Conservation (phyloP, 768 basidiomycete species). For the Pisolithus sp. region DNA sequence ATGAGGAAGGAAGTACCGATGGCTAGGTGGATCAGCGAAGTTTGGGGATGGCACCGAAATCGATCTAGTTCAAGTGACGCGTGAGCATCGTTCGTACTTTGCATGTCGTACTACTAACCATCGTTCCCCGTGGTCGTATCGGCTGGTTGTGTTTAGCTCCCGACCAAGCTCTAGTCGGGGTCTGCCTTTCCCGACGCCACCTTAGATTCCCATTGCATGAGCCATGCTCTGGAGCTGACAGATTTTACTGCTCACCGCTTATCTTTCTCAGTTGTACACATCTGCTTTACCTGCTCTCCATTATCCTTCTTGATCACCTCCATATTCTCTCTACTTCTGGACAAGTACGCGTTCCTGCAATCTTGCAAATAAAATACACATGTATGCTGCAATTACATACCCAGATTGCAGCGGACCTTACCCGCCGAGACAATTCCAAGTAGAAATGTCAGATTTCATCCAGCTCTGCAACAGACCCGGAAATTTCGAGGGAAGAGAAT, state of each 20-base stretch:
- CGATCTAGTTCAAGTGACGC: constrained; percentile 26
- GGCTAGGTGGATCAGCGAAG: constrained; percentile 81
- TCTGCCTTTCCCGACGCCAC: constrained; percentile 14
- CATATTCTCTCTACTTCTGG: no score
- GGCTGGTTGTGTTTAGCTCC: constrained; percentile 14
- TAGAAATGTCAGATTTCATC: no score
- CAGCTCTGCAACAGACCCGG: no score
- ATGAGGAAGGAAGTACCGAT: constrained; percentile 85
- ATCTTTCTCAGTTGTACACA: no score
- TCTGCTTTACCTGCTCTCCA: background rate
- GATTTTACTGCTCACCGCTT: background rate
- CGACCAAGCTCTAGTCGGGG: constrained; percentile 27
- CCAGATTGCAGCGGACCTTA: no score
- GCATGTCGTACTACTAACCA: background rate
- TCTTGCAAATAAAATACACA: no score
- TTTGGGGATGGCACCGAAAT: constrained; percentile 70
- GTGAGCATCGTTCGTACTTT: constrained; percentile 11
- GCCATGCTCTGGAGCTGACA: background rate
- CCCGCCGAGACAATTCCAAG: no score
- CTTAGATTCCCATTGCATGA: constrained; percentile 1
- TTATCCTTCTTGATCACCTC: background rate
- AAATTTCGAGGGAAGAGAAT: no score
- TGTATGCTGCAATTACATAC: no score
- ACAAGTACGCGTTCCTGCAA: no score
- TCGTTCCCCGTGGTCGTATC: no score